Conservation (phyloP, 805 yeast species). For the Candida stauntonica region DNA sequence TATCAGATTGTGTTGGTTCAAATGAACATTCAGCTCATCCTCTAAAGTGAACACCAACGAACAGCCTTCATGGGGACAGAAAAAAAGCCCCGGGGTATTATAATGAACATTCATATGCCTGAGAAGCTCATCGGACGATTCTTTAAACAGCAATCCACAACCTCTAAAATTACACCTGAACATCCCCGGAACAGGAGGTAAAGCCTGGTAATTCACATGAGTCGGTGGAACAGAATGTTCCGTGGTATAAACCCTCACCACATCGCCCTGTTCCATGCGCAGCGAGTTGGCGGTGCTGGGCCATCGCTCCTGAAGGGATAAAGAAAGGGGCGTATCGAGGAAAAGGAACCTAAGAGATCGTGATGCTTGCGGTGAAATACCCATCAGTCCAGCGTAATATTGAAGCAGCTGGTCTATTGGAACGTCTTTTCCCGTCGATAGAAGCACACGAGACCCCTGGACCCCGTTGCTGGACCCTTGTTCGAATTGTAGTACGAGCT, state of each 20-base stretch:
- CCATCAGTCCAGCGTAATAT: no score
- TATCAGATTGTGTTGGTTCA: not conserved
- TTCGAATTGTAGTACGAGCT: no score
- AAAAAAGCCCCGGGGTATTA: slow-evolving; percentile 6
- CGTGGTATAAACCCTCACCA: slow-evolving; percentile 1
- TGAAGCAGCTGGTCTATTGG: no score
- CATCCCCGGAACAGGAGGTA: not conserved
- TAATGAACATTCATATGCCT: slow-evolving; percentile 11
- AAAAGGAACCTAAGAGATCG: no score
- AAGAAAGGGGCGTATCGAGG: no score
- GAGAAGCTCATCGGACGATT: slow-evolving; percentile 4
- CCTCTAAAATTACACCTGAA: slow-evolving; percentile 8
- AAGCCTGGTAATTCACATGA: not conserved
- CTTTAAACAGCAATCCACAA: slow-evolving; percentile 4
- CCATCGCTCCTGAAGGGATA: no score
- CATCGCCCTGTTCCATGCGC: no score
- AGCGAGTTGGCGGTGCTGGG: no score
- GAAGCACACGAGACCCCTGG: no score
- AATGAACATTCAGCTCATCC: slow-evolving; percentile 1
- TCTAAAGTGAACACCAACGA: slow-evolving; percentile 4
- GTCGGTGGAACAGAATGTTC: not conserved
- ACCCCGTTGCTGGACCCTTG: no score
- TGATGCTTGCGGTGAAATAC: no score
- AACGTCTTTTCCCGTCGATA: no score
- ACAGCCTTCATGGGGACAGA: slow-evolving; percentile 1